These are phyloP conservation scores for Mycena vitilis DNA, from an alignment of 768 basidiomycete genomes.

Conservation along the genomic window DNA sequence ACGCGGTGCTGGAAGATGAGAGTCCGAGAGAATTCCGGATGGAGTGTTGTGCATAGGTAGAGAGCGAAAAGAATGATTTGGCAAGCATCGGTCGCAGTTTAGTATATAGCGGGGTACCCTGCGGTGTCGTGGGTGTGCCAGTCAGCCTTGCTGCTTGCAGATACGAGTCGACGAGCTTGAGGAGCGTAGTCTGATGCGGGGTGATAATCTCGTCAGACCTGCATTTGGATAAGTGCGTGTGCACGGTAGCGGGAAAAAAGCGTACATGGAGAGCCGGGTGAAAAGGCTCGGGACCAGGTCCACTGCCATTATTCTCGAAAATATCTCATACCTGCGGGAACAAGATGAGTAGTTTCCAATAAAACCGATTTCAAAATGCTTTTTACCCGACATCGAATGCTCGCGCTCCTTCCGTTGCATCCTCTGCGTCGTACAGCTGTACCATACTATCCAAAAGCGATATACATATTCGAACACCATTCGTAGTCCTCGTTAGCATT, in stretches of 20 bases:
- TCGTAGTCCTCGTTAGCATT: slow-evolving; percentile 62
- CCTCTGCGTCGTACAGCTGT: slow-evolving; percentile 74
- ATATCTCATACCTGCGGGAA: slow-evolving; percentile 64
- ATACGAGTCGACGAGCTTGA: slow-evolving; percentile 90
- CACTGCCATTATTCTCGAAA: slow-evolving; percentile 70
- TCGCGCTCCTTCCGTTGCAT: slow-evolving; percentile 70
- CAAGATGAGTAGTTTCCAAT: slow-evolving; percentile 8
- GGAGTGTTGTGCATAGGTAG: slow-evolving; percentile 65
- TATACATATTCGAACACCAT: slow-evolving; percentile 75
- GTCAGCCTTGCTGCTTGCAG: slow-evolving; percentile 65
- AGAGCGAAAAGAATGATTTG: slow-evolving; percentile 70
- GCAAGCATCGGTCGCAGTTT: slow-evolving; percentile 69
- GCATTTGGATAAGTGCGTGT: slow-evolving; percentile 23
- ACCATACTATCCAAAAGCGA: slow-evolving; percentile 79
- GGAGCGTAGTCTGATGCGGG: slow-evolving; percentile 87
- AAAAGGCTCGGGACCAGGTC: slow-evolving; percentile 72
- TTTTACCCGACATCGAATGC: slow-evolving; percentile 82
- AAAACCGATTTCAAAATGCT: slow-evolving; percentile 7
- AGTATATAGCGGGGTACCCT: slow-evolving; percentile 50
- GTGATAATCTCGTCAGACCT: slow-evolving; percentile 80
- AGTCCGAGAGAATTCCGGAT: slow-evolving; percentile 60
- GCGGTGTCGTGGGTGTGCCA: slow-evolving; percentile 39
- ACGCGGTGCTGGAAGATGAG: slow-evolving; percentile 23
- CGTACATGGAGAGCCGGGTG: slow-evolving; percentile 69
- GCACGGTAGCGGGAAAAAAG: slow-evolving; percentile 33